A percentile compares a stretch with the other conserved stretches of the same genome.
Conservation (phyloP, 75 land plant genomes). For the Ceratopteris richardii region DNA sequence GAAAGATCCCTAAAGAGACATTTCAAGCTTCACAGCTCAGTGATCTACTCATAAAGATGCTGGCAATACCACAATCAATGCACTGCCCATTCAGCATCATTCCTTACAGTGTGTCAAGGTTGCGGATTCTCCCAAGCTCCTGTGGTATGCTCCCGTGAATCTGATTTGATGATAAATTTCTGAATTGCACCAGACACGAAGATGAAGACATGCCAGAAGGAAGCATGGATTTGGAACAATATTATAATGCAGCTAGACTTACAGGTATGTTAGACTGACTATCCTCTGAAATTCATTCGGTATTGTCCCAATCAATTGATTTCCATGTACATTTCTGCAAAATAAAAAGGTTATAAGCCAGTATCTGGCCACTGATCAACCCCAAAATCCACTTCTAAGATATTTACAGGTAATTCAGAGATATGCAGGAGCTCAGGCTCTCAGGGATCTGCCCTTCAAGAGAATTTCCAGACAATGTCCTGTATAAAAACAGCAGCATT, state of each 20-base stretch:
- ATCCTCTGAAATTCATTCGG: constrained; percentile 42
- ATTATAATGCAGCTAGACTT: constrained; percentile 20
- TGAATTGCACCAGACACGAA: too few relatives aligned
- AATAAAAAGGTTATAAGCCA: background rate
- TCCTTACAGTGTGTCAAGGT: constrained; percentile 45
- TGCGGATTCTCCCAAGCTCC: constrained; percentile 43
- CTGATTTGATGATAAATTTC: constrained; percentile 47
- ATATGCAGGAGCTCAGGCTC: constrained; percentile 44
- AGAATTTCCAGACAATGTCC: constrained; percentile 42
- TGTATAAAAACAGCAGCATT: constrained; percentile 2
- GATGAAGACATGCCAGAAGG: background rate
- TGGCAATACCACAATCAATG: too few relatives aligned
- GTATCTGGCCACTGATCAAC: too few relatives aligned
- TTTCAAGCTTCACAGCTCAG: too few relatives aligned
- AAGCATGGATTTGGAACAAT: too few relatives aligned
- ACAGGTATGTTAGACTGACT: constrained; percentile 46
- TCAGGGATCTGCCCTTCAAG: constrained; percentile 53
- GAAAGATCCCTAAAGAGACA: constrained; percentile 22
- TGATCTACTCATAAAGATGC: too few relatives aligned
- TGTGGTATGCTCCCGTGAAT: constrained; percentile 38
- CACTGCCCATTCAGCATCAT: constrained; percentile 6
- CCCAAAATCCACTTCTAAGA: background rate
- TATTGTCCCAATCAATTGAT: constrained; percentile 39
- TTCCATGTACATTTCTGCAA: constrained; percentile 44
- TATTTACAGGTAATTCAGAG: constrained; percentile 42